Evolutionary conservation across 768 basidiomycete species (phyloP).

Genomic region (Leccinum longicurvipes): DNA sequence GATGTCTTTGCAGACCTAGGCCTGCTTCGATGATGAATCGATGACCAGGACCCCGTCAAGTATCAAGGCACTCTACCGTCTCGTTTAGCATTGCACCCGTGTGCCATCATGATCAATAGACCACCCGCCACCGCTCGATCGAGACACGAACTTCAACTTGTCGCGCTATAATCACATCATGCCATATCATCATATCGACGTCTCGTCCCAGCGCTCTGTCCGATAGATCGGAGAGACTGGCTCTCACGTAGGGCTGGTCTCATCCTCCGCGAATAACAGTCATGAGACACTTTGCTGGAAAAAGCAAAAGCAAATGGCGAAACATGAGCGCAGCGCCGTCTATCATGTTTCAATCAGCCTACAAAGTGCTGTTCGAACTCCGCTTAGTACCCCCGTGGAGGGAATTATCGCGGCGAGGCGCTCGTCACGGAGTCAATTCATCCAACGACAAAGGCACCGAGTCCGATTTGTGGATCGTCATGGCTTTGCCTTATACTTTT

Average conservation of each 20-base stretch:
- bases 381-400: neutral
- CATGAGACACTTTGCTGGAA: neutral
- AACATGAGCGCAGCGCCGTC: too few species aligned
- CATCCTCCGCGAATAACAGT: neutral
- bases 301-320: neutral
- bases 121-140: neutral
- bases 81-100: neutral
- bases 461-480: neutral
- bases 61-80: neutral
- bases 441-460: neutral
- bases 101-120: neutral
- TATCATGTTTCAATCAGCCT: neutral
- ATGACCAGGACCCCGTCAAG: neutral
- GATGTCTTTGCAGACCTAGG: neutral
- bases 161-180: neutral
- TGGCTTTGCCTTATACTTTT: constrained; percentile 4
- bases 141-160: neutral
- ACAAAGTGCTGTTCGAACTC: neutral
- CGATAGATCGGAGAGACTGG: neutral
- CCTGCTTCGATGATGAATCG: neutral
- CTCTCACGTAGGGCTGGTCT: neutral
- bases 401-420: neutral
- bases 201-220: neutral
- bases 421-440: neutral
- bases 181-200: neutral